Percentiles rank a stretch among this genome's conserved stretches.
Conservation (phyloP, 2,329 filamentous ascomycete genomes). For the Trichoderma asperellum region DNA sequence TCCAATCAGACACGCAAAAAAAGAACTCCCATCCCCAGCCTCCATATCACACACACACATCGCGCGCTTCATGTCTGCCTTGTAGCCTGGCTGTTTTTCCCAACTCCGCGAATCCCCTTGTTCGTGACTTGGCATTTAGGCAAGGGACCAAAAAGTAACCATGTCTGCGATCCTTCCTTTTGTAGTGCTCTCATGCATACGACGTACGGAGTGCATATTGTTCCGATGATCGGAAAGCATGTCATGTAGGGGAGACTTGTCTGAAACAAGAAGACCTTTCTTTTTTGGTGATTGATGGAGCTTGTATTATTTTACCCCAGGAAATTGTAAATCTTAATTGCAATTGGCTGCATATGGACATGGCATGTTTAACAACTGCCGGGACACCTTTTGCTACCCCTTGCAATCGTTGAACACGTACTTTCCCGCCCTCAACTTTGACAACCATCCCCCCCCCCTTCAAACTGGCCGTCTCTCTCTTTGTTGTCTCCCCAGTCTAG, state of each 20-base stretch:
- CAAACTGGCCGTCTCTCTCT: neutral
- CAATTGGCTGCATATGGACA: neutral
- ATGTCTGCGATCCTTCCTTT: neutral
- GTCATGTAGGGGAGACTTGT: neutral
- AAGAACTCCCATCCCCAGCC: neutral
- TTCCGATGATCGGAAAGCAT: slow-evolving; percentile 13
- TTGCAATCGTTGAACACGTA: neutral
- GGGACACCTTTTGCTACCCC: neutral
- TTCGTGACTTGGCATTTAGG: neutral
- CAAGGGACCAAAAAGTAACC: neutral
- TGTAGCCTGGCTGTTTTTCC: neutral
- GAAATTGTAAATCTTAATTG: neutral
- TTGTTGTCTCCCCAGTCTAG: neutral
- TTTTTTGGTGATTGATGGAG: neutral
- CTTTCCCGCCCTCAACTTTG: neutral
- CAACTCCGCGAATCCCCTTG: neutral
- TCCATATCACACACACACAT: neutral
- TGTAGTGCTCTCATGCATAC: neutral
- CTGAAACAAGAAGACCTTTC: neutral
- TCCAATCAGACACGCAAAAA: neutral
- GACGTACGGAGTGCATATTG: neutral
- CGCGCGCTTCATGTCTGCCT: slow-evolving; percentile 2
- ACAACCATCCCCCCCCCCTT: neutral
- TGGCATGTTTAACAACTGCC: neutral
- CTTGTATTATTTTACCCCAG: neutral